Conservation (phyloP, 306 rosid species). For the Vachellia pachyceras region DNA sequence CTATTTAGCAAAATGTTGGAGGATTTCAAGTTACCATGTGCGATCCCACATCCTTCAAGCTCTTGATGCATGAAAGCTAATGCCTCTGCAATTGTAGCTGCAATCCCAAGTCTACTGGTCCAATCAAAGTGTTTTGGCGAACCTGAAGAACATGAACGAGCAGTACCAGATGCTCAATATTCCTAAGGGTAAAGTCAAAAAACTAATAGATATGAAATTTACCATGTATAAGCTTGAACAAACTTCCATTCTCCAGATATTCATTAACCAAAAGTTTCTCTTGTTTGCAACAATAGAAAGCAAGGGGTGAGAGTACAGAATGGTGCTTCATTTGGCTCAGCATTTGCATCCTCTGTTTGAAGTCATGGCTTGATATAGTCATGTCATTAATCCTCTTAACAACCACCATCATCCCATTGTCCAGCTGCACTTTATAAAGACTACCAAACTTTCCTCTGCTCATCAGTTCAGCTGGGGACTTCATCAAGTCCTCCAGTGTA, state of each 20-base stretch:
- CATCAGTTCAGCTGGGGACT: conserved; percentile 81
- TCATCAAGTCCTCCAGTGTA: conserved; percentile 67
- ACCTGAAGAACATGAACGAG: conserved; percentile 50
- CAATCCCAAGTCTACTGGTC: conserved; percentile 66
- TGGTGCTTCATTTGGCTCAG: conserved; percentile 64
- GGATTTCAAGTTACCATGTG: conserved; percentile 80
- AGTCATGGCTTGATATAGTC: conserved; percentile 54
- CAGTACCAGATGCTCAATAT: neutral
- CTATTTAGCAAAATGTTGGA: conserved; percentile 74
- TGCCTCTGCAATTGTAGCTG: conserved; percentile 63
- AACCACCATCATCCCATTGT: conserved; percentile 59
- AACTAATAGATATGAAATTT: conserved; percentile 15
- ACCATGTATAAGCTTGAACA: conserved; percentile 78
- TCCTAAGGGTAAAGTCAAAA: neutral
- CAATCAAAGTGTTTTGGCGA: conserved; percentile 59
- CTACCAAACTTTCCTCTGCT: conserved; percentile 78
- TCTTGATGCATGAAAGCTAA: conserved; percentile 75
- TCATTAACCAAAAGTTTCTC: conserved; percentile 89
- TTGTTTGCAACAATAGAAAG: conserved; percentile 69
- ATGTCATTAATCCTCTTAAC: conserved; percentile 76
- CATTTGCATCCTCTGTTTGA: conserved; percentile 67
- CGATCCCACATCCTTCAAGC: conserved; percentile 58
- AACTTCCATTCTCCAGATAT: conserved; percentile 72
- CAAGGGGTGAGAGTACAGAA: conserved; percentile 64
- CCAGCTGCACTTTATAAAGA: conserved; percentile 69